A percentile compares a stretch with the other conserved stretches of the same genome.
Conservation (phyloP, 805 yeast genomes). For the Hanseniaspora lachancei region DNA sequence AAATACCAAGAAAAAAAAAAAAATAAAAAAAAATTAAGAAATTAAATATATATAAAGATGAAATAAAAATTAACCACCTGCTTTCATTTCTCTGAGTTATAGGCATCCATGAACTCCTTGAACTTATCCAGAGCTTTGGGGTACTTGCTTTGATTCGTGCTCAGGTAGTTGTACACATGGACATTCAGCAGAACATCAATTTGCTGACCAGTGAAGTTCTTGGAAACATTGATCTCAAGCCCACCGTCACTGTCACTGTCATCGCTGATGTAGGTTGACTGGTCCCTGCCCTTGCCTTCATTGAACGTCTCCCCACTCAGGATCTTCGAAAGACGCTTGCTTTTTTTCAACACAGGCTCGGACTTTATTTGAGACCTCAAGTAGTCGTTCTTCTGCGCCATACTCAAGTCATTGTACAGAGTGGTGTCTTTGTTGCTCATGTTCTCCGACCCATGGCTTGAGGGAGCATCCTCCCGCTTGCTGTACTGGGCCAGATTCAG, state of each 20-base stretch:
- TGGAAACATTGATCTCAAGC: slow-evolving; percentile 9
- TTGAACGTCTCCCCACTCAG: slow-evolving; percentile 5
- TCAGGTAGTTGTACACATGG: slow-evolving; percentile 2
- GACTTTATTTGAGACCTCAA: neutral
- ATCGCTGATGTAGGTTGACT: neutral
- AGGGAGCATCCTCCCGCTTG: neutral
- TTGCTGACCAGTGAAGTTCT: slow-evolving; percentile 3
- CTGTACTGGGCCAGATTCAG: slow-evolving; percentile 2
- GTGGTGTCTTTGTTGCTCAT: neutral
- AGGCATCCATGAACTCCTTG: slow-evolving; percentile 5
- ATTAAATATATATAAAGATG: neutral
- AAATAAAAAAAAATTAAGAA: neutral
- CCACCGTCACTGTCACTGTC: slow-evolving; percentile 9
- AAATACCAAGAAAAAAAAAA: neutral
- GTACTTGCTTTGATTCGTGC: neutral
- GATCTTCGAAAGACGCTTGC: neutral
- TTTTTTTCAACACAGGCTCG: neutral
- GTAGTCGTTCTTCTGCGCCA: neutral
- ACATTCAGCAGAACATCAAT: slow-evolving; percentile 4
- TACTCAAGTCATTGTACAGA: neutral
- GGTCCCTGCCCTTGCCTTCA: neutral
- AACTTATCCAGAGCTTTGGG: neutral
- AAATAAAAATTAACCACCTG: neutral
- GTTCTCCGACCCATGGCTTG: neutral
- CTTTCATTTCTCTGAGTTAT: neutral